Evolutionary conservation across 2,329 filamentous ascomycete species (phyloP).

Genomic region (Microcyclosporella mali): DNA sequence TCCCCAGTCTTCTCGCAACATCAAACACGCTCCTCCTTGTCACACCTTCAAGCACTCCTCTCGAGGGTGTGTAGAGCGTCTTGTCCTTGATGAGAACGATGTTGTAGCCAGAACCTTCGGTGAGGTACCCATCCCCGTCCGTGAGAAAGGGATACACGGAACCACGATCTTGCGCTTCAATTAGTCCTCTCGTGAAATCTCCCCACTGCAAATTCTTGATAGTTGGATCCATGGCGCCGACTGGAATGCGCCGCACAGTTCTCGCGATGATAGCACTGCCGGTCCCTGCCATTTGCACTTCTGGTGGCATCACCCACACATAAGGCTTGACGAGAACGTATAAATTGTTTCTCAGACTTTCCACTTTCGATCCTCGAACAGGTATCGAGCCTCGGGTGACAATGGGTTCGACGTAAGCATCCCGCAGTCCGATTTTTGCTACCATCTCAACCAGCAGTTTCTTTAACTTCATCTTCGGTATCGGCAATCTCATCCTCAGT

Average conservation of each 20-base stretch:
- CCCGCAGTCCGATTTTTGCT: conserved; percentile 41
- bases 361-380: conserved; percentile 34
- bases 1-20: conserved; percentile 30
- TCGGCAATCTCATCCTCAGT: conserved; percentile 40
- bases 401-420: conserved; percentile 48
- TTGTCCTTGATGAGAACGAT: conserved; percentile 43
- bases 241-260: conserved; percentile 42
- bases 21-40: conserved; percentile 47
- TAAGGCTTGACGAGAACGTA: conserved; percentile 48
- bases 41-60: conserved; percentile 45
- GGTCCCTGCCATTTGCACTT: conserved; percentile 35
- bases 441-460: conserved; percentile 42
- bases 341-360: conserved; percentile 36
- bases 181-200: conserved; percentile 39
- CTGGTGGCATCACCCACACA: conserved; percentile 47
- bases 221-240: conserved; percentile 46
- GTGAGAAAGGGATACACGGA: conserved; percentile 47
- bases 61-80: conserved; percentile 41
- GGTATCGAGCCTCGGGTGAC: conserved; percentile 45
- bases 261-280: conserved; percentile 42
- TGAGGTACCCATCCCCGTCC: conserved; percentile 46
- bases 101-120: conserved; percentile 48
- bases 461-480: conserved; percentile 30
- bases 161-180: conserved; percentile 44
- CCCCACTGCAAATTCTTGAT: conserved; percentile 50